These are phyloP conservation scores for Mikania micrantha DNA, from an alignment of 129 eudicot species.

Conservation along the genomic window DNA sequence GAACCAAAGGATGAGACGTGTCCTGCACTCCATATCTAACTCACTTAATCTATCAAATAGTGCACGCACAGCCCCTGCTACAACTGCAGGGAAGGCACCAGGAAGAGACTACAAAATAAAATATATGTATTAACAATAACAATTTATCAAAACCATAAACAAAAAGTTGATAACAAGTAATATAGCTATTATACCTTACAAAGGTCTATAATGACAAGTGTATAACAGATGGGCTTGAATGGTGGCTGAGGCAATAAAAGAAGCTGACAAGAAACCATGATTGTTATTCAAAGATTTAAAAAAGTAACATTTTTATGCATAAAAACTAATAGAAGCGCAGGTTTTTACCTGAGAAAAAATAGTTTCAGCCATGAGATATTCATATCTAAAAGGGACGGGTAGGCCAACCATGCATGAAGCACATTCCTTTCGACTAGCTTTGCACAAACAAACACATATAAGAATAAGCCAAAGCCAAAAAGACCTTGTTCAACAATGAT, in stretches of 20 bases:
- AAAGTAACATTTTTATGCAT: neutral
- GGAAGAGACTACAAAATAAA: conserved; percentile 72
- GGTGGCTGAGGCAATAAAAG: conserved; percentile 94
- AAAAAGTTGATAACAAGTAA: too few relatives aligned
- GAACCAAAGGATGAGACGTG: conserved; percentile 96
- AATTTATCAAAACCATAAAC: neutral
- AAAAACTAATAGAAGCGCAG: neutral
- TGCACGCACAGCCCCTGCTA: conserved; percentile 97
- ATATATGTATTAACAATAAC: neutral
- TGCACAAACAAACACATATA: conserved; percentile 60
- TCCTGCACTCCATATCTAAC: conserved; percentile 92
- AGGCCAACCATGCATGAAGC: conserved; percentile 95
- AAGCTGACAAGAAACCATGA: conserved; percentile 44
- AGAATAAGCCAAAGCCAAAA: conserved; percentile 19
- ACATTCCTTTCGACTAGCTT: conserved; percentile 99
- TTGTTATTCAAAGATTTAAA: neutral
- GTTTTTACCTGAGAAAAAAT: conserved; percentile 84
- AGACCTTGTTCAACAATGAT: neutral
- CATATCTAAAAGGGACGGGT: conserved; percentile 90
- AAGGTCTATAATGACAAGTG: conserved; percentile 94
- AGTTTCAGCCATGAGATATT: conserved; percentile 97
- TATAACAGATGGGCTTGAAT: conserved; percentile 82
- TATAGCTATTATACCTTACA: conserved; percentile 60
- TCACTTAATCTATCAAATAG: conserved; percentile 93
- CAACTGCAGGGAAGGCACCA: conserved; percentile 98